Evolutionary conservation across 495 filamentous ascomycete species (phyloP), one percentile per base, ranked within the genome.

Genomic region (Bathelium albidoporum): DNA sequence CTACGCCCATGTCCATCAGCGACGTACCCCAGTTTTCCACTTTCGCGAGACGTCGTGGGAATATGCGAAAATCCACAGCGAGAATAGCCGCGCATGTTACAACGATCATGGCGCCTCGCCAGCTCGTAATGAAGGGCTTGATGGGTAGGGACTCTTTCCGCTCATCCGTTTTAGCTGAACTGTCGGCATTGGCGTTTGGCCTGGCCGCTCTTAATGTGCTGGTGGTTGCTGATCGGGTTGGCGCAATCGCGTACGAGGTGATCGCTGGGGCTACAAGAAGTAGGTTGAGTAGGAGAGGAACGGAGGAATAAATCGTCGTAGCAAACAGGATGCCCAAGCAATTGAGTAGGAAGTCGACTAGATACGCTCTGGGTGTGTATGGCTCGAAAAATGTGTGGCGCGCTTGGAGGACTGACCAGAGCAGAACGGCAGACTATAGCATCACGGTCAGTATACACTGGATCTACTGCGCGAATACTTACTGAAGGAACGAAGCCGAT

Each of bases 11-110:
- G 74, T 99, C 94, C 94, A 99, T 99, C 65, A 99, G 73, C 2
- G 92, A 97, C 24, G 94, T 97, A 24, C 94, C 94, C 91, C 94
- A 99, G 41, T 87, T 97, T 76, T 99, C 94, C 0, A 91, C 94
- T 77, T 99, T 99, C 22, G 91, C 94, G 70, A 97, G 97, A 4
- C 94, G 87, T 1, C 94, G 85, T 1, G 94, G 94, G 66, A 99
- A 99, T 59, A 95, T 76, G 22, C 79, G 83, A 70, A 99, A 99
- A 75, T 99, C 94, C 24, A 99, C 94, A 11, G 95, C 94, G n/a
- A 99, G 82, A 66, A 99, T 97, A 58, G 90, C 89, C 29, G 91
- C 73, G 69, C 91, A 95, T 24, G 95, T 99, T 34, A 90, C 79
- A n/a, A 96, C 80, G 79, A 99, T 83, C 91, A 99, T 96, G 32